Base-by-base conservation (phyloP, 2,329 filamentous ascomycete species). In the Furcasterigmium sp. region DNA sequence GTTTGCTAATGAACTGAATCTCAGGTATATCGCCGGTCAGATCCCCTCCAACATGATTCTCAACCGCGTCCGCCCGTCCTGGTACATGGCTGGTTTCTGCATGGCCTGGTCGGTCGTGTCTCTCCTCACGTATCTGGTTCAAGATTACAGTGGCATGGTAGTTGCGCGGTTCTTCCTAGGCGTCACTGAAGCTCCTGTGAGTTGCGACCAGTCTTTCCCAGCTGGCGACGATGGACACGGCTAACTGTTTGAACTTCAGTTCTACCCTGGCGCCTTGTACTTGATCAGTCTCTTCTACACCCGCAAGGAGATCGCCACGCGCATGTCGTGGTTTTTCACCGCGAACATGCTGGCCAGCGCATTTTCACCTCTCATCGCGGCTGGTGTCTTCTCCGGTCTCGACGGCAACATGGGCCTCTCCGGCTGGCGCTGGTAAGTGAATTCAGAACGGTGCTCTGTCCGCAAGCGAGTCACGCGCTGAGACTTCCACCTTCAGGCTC, bases 261-360 rank as follows among this genome's bases (percentile, higher is more conserved):
- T 44, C 26, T 42, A 56, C 19, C 46, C 43, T 6, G 46, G 46
- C 26, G 41, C 42, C 8, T 18, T 49, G 14, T 49, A 47, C 37
- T 19, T 49, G 17, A 39, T 49, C 15, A 47, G 45, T 13, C 45
- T 43, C n/a, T 80, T 74, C 57, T 80, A 79, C 56, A 78, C 72
- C 2, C 62, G 72, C 21, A 70, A 74, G 50, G 67, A 70, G 51
- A 51, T 72, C 19, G 59, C 64, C 13, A 56, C 62, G 3, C 59
- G 68, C 38, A 65, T 70, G 25, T 62, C 67, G 5, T 63, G 72
- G 42, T 57, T 74, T 8, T 74, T 73, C 45, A 61, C 68, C 0
- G 66, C 65, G 1, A 62, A 61, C 14, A 54, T 64, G 13, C 47
- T 62, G 19, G 56, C 60, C 1, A 61, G 54, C 0, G 60, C 64